Percentiles rank a stretch among this genome's conserved stretches.
Conservation (phyloP, 306 rosid species). For the Fragaria ananassa region DNA sequence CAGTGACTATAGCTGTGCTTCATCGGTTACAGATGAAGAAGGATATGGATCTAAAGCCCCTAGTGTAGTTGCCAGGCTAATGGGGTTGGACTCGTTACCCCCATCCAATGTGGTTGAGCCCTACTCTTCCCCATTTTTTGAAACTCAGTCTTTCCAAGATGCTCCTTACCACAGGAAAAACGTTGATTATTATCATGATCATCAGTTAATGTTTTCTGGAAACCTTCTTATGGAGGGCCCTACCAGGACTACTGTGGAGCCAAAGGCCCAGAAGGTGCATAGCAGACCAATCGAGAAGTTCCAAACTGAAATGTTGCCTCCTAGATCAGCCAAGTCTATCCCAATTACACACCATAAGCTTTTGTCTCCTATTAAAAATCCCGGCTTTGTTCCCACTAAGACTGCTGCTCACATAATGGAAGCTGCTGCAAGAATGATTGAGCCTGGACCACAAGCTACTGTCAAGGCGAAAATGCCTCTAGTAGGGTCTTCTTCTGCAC, state of each 20-base stretch:
- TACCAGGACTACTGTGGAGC: conserved; percentile 47
- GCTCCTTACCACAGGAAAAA: conserved; percentile 45
- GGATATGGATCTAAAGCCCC: conserved; percentile 63
- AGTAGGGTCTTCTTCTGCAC: conserved; percentile 51
- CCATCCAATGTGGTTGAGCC: conserved; percentile 57
- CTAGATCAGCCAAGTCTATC: conserved; percentile 84
- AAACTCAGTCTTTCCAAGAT: conserved; percentile 65
- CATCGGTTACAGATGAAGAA: conserved; percentile 89
- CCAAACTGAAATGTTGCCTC: conserved; percentile 91
- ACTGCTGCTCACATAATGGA: conserved; percentile 93
- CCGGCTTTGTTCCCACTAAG: conserved; percentile 65
- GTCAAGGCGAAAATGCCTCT: conserved; percentile 50
- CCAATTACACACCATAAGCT: conserved; percentile 90
- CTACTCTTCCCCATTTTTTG: conserved; percentile 59
- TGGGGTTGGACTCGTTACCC: conserved; percentile 92
- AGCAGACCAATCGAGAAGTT: conserved; percentile 83
- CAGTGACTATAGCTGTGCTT: conserved; percentile 75
- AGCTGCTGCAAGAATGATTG: conserved; percentile 92
- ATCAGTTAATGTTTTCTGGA: conserved; percentile 55
- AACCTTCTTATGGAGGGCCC: conserved; percentile 43
- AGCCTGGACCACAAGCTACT: conserved; percentile 55
- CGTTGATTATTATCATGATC: conserved; percentile 43
- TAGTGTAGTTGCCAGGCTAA: conserved; percentile 84
- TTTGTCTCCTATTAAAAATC: conserved; percentile 84
- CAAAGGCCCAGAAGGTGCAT: conserved; percentile 48